Evolutionary conservation across 139 green algal species (phyloP).

Genomic region (Diplosphaera chodatii): DNA sequence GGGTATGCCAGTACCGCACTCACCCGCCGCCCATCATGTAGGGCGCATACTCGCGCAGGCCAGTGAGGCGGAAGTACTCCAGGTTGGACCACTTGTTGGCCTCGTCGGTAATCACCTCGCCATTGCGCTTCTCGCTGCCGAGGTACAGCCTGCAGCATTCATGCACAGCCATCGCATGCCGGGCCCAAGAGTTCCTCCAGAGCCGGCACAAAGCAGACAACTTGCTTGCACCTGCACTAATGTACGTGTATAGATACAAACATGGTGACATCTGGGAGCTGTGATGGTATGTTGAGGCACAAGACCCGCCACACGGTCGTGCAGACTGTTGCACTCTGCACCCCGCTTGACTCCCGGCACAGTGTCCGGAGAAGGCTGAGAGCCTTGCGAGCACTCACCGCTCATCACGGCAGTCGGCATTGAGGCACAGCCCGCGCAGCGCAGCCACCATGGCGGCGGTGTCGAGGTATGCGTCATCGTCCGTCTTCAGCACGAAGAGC

Average conservation of each 20-base stretch:
- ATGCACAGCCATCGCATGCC: too few species aligned
- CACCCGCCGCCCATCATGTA: constrained; percentile 18
- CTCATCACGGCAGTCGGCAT: constrained; percentile 12
- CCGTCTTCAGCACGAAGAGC: not conserved
- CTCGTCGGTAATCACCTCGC: constrained; percentile 15
- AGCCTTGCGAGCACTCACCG: not conserved
- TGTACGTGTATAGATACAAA: too few species aligned
- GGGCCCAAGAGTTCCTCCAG: too few species aligned
- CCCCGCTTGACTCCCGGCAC: too few species aligned
- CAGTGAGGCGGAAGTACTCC: constrained; percentile 16
- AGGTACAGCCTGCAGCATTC: not conserved
- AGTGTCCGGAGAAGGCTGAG: too few species aligned
- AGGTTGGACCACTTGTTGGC: constrained; percentile 19
- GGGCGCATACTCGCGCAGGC: constrained; percentile 8
- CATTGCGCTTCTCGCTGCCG: constrained; percentile 12
- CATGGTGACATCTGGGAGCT: too few species aligned
- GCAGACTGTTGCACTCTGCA: too few species aligned
- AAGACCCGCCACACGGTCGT: too few species aligned
- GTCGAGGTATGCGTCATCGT: constrained; percentile 13
- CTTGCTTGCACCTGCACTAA: too few species aligned
- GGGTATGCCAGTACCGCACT: too few species aligned
- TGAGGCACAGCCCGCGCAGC: constrained; percentile 11
- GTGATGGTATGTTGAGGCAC: too few species aligned
- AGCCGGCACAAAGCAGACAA: too few species aligned
- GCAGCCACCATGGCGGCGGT: constrained; percentile 2